Evolutionary conservation across 1,284 basidiomycete genomes (phyloP), one percentile per base, ranked within the genome.

Genomic region (Ustilago curta): DNA sequence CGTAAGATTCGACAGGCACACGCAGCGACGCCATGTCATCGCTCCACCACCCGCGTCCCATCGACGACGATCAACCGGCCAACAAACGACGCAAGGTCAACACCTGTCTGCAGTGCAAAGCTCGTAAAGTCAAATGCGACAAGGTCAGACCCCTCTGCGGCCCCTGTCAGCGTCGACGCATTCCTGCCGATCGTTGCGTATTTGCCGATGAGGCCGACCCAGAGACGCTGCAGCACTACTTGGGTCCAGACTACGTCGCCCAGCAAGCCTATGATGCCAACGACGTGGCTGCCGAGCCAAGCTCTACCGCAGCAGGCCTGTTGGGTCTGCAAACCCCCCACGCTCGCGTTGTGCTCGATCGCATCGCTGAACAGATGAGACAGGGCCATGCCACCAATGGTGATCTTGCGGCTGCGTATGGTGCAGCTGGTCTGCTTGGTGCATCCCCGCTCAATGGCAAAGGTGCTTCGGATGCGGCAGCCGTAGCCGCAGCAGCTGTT

Each of bases 71-170:
- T 8, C 27, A 39, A 18, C 55, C 47, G 12, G 54, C 67, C 51
- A 63, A 66, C 67, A 82, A 83, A 51, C 64, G 81, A 1, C 74
- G 81, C 44, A 83, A 83, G 49, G 79, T 83, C 56, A 83, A 83
- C 59, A 83, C 81, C 21, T 83, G 81, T 45, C 69, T 82, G 4
- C 78, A 79, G n/a, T 83, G 81, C 73, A 83, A 83, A 66, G 69
- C 68, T 19, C 74, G 76, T 31, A 78, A 78, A 47, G 78, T 78
- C 16, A 79, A 81, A 58, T 82, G 80, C 53, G 82, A 83, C 72
- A 77, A 79, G 56, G 76, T 74, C 32, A 74, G 79, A 5, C 82
- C 82, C 1, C 72, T 77, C 44, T 83, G 82, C 23, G 82, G 82
- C 1, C 80, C 78, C 23, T 83, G 82, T 50, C 76, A 76, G 47